Base-by-base conservation (phyloP, 441 rosid genomes). In the Pelargonium exstipulatum region DNA sequence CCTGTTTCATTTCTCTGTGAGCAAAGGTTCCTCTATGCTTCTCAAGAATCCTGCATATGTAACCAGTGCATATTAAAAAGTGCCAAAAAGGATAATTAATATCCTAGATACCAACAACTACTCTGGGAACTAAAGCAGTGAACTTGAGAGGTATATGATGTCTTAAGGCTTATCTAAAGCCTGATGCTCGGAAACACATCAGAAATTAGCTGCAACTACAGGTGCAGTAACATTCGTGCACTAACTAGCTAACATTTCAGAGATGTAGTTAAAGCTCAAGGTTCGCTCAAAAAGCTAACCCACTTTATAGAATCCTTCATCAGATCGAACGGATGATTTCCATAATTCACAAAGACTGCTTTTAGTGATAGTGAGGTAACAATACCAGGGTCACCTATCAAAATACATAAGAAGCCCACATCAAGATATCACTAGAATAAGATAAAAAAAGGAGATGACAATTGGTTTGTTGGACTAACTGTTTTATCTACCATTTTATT, bases 291-390 rank as follows among this genome's bases (percentile, higher is more conserved):
- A 72, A 65, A 73, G 83, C 76, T 62, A 68, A 73, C 85, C 77
- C 79, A 86, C 90, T 75, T 82, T 83, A 81, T 82, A 16, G 90
- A 83, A 74, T 79, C 84, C 76, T 82, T 81, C 76, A 84, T 68
- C 79, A 82, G 80, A 69, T 86, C 65, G 77, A 80, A 83, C 62
- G 87, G 87, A 74, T 82, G 80, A 70, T 78, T 70, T 74, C 90
- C 88, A 72, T 71, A 77, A 72, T 82, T 82, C 75, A 82, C 78
- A 78, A 81, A 78, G 71, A 79, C 75, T 14, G 88, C 90, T 69
- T 77, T 81, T 64, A 46, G 76, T 69, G 80, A 79, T 49, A 73
- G 53, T 58, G 80, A 72, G 67, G 87, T 77, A 63, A 82, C 84
- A 65, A 65, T 67, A 20, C 69, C 77, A 60, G 86, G 84, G 67